phyloP scores from a whole-genome alignment of 1,139 yeast species.

The Yamadazyma diospyri region DNA sequence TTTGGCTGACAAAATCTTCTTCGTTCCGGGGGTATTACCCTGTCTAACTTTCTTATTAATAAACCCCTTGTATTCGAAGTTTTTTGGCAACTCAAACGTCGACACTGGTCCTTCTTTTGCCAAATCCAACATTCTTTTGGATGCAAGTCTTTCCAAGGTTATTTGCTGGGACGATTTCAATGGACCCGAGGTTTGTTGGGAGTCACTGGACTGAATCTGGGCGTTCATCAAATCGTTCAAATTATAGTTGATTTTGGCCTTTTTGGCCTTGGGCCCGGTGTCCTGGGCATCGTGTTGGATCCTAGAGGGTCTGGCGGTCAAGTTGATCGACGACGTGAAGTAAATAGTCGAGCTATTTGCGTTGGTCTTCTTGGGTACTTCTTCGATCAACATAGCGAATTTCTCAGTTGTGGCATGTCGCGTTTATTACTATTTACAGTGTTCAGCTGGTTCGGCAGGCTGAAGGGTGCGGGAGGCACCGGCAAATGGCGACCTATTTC shows the following conservation, averaged over 20 bases:
- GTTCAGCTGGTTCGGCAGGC: not conserved
- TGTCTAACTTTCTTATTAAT: conserved; percentile 25
- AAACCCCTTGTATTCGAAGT: conserved; percentile 35
- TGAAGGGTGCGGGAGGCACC: no score
- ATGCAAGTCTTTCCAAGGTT: conserved; percentile 38
- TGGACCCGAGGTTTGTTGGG: conserved; percentile 28
- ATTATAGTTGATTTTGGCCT: conserved; percentile 46
- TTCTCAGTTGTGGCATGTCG: not conserved
- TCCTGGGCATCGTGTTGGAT: conserved; percentile 18
- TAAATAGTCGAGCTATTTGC: conserved; percentile 37
- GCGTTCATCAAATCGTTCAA: conserved; percentile 44
- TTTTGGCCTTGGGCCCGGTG: conserved; percentile 19
- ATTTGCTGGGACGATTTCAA: conserved; percentile 43
- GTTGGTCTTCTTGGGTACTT: conserved; percentile 36
- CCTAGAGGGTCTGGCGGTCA: conserved; percentile 36
- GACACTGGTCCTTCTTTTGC: conserved; percentile 29
- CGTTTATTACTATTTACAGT: conserved; percentile 5
- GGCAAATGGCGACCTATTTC: no score
- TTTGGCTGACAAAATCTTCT: conserved; percentile 41
- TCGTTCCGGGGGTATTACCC: conserved; percentile 47
- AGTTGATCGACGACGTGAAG: conserved; percentile 43
- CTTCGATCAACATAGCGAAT: conserved; percentile 40
- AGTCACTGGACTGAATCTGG: conserved; percentile 36
- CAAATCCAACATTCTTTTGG: conserved; percentile 36
- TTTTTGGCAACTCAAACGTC: conserved; percentile 42